A percentile compares a stretch with the other conserved stretches of the same genome.
Evolutionary conservation across 2,329 filamentous ascomycete genomes (phyloP).

Genomic region (Cladosporium sp.): DNA sequence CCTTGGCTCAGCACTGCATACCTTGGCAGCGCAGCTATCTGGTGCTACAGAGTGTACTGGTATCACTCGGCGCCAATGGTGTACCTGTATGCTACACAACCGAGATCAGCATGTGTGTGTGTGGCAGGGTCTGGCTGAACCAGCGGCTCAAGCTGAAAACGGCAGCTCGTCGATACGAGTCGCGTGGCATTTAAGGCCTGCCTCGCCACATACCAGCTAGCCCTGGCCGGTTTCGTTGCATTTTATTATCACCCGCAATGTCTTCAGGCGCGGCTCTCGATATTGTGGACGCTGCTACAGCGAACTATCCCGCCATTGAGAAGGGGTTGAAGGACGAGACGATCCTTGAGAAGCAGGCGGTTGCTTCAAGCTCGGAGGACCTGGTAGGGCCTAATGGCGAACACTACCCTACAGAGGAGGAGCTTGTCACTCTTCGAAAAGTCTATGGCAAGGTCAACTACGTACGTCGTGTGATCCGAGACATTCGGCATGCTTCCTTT

Average conservation of each 20-base stretch:
- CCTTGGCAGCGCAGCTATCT: constrained; percentile 10
- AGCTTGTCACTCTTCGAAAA: constrained; percentile 45
- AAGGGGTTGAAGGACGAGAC: constrained; percentile 14
- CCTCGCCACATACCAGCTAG: background rate
- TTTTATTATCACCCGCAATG: background rate
- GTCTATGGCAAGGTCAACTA: constrained; percentile 49
- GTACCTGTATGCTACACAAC: background rate
- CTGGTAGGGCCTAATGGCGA: constrained; percentile 24
- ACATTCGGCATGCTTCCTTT: background rate
- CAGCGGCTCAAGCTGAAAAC: constrained; percentile 9
- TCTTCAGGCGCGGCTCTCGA: constrained; percentile 19
- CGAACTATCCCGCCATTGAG: constrained; percentile 10
- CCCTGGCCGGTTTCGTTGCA: background rate
- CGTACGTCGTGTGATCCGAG: constrained; percentile 37
- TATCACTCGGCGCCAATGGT: constrained; percentile 16
- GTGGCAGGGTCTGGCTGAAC: background rate
- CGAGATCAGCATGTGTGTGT: constrained; percentile 3
- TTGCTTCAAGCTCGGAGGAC: constrained; percentile 1
- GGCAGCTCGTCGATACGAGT: constrained; percentile 1
- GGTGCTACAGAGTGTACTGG: background rate
- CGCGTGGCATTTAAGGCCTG: background rate
- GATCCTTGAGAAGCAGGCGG: constrained; percentile 8
- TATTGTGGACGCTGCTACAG: constrained; percentile 13
- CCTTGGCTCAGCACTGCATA: constrained; percentile 12
- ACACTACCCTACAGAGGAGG: constrained; percentile 45